Base-by-base conservation (phyloP, 2,329 filamentous ascomycete species). In the Ceratocystis harringtonii region DNA sequence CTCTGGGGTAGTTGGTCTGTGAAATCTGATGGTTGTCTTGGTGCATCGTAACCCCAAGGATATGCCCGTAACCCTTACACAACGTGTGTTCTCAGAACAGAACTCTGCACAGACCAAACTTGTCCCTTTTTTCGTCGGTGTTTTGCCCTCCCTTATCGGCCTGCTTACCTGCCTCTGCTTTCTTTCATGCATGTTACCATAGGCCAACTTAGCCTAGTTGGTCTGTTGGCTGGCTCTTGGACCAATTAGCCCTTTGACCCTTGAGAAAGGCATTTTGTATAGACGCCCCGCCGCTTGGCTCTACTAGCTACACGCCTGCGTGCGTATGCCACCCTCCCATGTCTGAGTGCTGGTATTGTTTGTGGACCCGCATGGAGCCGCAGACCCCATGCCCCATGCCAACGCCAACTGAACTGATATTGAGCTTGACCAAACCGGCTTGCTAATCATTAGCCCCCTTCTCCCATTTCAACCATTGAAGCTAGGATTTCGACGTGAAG, bases 321-420 rank as follows among this genome's bases (percentile, higher is more conserved):
- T 19, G 3, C n/a, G 44, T 48, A 48, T 19, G n/a, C 44, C 50
- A 55, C 50, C 50, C 50, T 55, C 50, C 50, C 50, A 5, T 28
- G 19, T 15, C 19, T 55, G 19, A 6, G 44, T 48, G 45, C 19
- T 50, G 32, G 48, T 52, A 28, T 36, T 57, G 52, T 36, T 36
- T 32, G 52, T 57, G 52, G 52, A 17, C 52, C 32, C 52, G 52
- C 52, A 57, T 57, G 52, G 52, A 57, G 36, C 25, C 52, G 52
- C 32, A 28, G 22, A 57, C 25, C 52, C 25, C 25, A 57, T n/a
- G 32, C 32, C 32, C 45, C 45, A 50, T 30, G 52, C 52, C 52
- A 32, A 22, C 17, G 19, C 45, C 17, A 50, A 17, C 45, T 22
- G 19, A 50, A 50, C 45, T 36, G 32, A 36, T 36, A 36, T 36